Evolutionary conservation across 495 filamentous ascomycete genomes (phyloP), one percentile per base, ranked within the genome.

Genomic region (Rhizodiscina lignyota): DNA sequence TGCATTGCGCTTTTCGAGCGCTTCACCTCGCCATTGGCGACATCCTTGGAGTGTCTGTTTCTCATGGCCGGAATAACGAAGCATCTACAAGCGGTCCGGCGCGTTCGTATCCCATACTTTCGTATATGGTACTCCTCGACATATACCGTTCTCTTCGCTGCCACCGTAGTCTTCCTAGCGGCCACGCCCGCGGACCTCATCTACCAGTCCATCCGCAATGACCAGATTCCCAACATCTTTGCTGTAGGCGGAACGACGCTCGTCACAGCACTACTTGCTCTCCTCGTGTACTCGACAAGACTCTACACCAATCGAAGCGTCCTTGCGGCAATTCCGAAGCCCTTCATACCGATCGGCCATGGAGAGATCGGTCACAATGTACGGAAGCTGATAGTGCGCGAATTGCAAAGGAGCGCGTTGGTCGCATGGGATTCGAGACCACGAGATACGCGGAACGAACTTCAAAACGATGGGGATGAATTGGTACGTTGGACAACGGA

Each of bases 271-370:
- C 29, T 81, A 17, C 48, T 87, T 34, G 66, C 79, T 18, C 51
- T 72, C 24, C 70, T 93, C 28, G 72, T 96, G 42, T 96, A 94
- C 43, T 68, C 76, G 21, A 72, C 73, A 18, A 66, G 91, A n/a
- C 68, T 96, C n/a, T 94, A 84, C 54, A 80, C 84, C 18, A 86
- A 79, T 47, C 71, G 82, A 24, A 78, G 63, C 22, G 74, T 78
- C 10, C 66, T 97, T 17, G 63, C 73, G 1, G 75, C 67, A 2
- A 94, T 97, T 33, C 91, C 91, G 1, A 85, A 84, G 47, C 56
- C 68, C 33, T 85, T 76, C 67, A 70, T 91, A 4, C 83, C 83
- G 6, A 58, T 91, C 33, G 83, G 83, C 49, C 77, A 81, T 42
- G 79, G 79, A 33, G 74, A 83, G 47, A 60, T 93, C 18, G 68